Conservation (phyloP, 805 yeast genomes). For the Candida vartiovaarae region DNA sequence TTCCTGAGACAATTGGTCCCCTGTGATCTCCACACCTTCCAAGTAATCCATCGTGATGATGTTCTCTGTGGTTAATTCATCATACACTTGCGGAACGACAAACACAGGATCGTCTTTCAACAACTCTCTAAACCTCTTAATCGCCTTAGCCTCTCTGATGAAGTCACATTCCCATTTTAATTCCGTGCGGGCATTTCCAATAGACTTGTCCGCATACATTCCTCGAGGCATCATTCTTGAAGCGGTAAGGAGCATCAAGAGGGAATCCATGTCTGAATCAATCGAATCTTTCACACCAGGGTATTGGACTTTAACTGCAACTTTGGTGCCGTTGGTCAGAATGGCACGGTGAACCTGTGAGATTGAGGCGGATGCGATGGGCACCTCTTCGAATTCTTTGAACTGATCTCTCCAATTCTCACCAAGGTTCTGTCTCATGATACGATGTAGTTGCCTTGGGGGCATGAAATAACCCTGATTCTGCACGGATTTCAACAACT, state of each 20-base stretch:
- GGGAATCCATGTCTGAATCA: slow-evolving; percentile 87
- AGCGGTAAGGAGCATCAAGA: slow-evolving; percentile 77
- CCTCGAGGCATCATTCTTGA: slow-evolving; percentile 87
- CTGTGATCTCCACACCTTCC: slow-evolving; percentile 77
- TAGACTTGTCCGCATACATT: slow-evolving; percentile 81
- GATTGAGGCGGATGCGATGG: slow-evolving; percentile 95
- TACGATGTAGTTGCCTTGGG: slow-evolving; percentile 73
- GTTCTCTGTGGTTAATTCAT: slow-evolving; percentile 70
- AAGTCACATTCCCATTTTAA: slow-evolving; percentile 98
- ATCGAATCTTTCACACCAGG: slow-evolving; percentile 95
- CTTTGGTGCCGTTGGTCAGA: slow-evolving; percentile 57
- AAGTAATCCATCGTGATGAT: slow-evolving; percentile 86
- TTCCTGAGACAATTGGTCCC: slow-evolving; percentile 67
- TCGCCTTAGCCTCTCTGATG: slow-evolving; percentile 74
- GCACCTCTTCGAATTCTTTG: slow-evolving; percentile 72
- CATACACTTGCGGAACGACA: slow-evolving; percentile 74
- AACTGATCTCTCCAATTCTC: slow-evolving; percentile 70
- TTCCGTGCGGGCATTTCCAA: slow-evolving; percentile 89
- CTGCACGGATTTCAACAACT: slow-evolving; percentile 76
- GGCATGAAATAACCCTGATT: slow-evolving; percentile 98
- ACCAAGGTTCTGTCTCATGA: slow-evolving; percentile 70
- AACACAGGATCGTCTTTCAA: slow-evolving; percentile 55
- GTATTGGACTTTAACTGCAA: slow-evolving; percentile 93
- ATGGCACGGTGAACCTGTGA: slow-evolving; percentile 93
- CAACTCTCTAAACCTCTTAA: slow-evolving; percentile 60